Base-by-base conservation (phyloP, 257 asterid genomes). In the Handroanthus guayacan region DNA sequence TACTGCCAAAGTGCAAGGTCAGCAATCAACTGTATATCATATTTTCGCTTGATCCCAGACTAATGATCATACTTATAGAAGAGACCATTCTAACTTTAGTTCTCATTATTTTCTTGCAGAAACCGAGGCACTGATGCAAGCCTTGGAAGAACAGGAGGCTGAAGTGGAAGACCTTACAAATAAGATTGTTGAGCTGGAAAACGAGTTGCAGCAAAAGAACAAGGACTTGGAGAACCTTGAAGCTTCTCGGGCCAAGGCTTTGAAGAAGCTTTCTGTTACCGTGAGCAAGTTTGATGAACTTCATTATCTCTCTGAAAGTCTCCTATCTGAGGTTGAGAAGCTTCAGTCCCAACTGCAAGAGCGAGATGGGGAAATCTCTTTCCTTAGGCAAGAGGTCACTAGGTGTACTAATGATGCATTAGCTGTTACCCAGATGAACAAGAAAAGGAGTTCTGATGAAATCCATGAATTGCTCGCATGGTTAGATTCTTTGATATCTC, bases 381-480 rank as follows among this genome's bases (percentile, higher is more conserved):
- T 95, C 83, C 96, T 95, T 72, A 82, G 99, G 86, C 96, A 93
- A 86, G 99, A 95, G 87, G 97, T 95, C 76, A 93, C 99, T 48
- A 84, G 99, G 84, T 91, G 97, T 90, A 93, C 98, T 3, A 90
- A 91, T 74, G 97, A 93, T 83, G 88, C 89, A 71, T 85, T 95
- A 72, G 78, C 93, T 75, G 87, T 88, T 36, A 79, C 97, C 80
- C 96, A 95, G 81, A 89, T 79, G 82, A 82, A 77, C 84, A 89
- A 85, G 86, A 86, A 83, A 83, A 88, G 73, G 78, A 72, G 80
- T 78, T 75, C 88, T 6, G 97, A 86, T 84, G 98, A 95, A 87
- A 72, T 91, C 78, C 84, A 81, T 75, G 93, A 84, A 65, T 83
- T 93, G 54, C 82, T 95, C 74, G 41, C 87, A 50, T 95, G 93